phyloP scores from a whole-genome alignment of 176 grass and related monocot genomes.

The Dendrocalamus sinicus region DNA sequence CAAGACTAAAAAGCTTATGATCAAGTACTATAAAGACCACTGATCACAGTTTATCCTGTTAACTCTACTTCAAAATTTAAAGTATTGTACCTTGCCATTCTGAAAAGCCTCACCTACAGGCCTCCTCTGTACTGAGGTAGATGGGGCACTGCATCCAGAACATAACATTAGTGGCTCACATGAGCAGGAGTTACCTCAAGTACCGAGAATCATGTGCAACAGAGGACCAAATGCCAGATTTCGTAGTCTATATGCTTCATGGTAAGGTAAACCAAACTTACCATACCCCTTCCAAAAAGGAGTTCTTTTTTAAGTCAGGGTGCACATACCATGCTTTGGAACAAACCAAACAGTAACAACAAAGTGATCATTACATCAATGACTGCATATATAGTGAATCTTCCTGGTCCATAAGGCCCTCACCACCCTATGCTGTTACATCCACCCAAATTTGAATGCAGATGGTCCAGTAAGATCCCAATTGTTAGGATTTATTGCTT shows the following conservation, averaged over 20 bases:
- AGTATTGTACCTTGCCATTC: conserved; percentile 47
- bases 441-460: conserved; percentile 32
- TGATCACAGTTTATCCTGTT: conserved; percentile 2
- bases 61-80: background rate
- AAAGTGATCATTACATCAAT: conserved; percentile 38
- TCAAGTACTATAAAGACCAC: background rate
- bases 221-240: conserved; percentile 25
- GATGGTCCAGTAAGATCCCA: conserved; percentile 28
- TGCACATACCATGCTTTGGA: conserved; percentile 55
- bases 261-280: conserved; percentile 23
- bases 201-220: conserved; percentile 13
- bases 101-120: conserved; percentile 48
- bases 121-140: conserved; percentile 44
- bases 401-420: conserved; percentile 36
- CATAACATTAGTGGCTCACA: conserved; percentile 42
- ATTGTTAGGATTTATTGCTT: conserved; percentile 34
- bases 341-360: conserved; percentile 48
- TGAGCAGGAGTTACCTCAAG: conserved; percentile 36
- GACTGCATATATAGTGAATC: conserved; percentile 29
- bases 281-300: conserved; percentile 27
- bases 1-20: background rate
- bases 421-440: conserved; percentile 29
- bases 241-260: conserved; percentile 1
- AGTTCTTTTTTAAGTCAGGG: conserved; percentile 25
- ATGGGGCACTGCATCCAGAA: conserved; percentile 49